Evolutionary conservation across 2,329 filamentous ascomycete species (phyloP), one percentile per base, ranked within the genome.

Genomic region (Exophiala bonariae): DNA sequence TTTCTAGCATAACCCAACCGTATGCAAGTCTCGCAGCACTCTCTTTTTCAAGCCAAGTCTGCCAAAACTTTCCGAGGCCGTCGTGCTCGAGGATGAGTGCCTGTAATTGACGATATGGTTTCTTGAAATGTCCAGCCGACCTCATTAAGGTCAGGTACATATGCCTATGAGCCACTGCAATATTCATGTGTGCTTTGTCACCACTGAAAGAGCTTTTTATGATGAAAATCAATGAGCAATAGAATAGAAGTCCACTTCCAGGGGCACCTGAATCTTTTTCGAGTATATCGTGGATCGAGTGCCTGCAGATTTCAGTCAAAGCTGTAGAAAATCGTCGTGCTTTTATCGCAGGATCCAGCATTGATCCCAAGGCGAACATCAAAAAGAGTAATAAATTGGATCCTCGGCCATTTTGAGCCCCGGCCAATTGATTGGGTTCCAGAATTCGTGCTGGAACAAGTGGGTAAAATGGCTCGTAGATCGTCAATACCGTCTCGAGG

Each of bases 361-460:
- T 47, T 2, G 44, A 33, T 19, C 44, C 44, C n/a, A 26, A 47
- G 14, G 44, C 44, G 16, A 41, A 33, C 31, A 47, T 41, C 14
- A 47, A 18, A 5, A 47, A 19, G 19, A 47, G 19, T 20, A 47
- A 18, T 7, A 47, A 10, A 7, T 26, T 26, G 11, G 44, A 35
- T 16, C 18, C 16, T 26, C 32, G 8, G 8, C 33, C 44, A 13
- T 41, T 23, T 11, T 30, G 14, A 20, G 19, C 11, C 2, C 17
- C 32, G 5, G 22, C 22, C 3, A 47, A 22, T 6, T 8, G 20
- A 19, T 47, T 47, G 9, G 44, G 44, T 26, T 47, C 31, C 7
- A 47, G 30, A 11, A 9, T 33, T 8, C 23, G 37, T 20, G 16
- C 19, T n/a, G 23, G 11, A n/a, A 47, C 33, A 13, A 47, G 28